These are phyloP conservation scores for Avena eriantha DNA, from an alignment of 176 grass and related monocot species.

Conservation along the genomic window DNA sequence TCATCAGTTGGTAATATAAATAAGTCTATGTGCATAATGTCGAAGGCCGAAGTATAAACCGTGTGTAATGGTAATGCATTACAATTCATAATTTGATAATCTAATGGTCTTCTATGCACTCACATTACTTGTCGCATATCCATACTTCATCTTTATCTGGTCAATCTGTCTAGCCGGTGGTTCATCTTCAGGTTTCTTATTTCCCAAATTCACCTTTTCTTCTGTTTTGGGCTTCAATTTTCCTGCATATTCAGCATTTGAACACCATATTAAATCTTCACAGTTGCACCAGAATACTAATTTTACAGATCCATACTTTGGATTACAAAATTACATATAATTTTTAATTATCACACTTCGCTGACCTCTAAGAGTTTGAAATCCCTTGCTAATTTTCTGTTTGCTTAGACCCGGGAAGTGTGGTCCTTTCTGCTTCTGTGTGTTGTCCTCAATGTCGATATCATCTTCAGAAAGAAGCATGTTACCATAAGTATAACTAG, in stretches of 20 bases:
- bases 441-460: constrained; percentile 81
- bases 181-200: constrained; percentile 64
- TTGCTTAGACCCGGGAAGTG: constrained; percentile 82
- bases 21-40: not conserved
- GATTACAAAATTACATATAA: constrained; percentile 29
- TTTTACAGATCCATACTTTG: constrained; percentile 17
- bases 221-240: constrained; percentile 82
- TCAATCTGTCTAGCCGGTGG: constrained; percentile 60
- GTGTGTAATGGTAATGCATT: not conserved
- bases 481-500: constrained; percentile 25
- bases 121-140: constrained; percentile 80
- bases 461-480: constrained; percentile 70
- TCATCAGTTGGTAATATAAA: not conserved
- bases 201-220: constrained; percentile 61
- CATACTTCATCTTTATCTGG: constrained; percentile 96
- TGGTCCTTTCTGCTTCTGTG: constrained; percentile 76
- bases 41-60: not conserved
- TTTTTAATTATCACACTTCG: constrained; percentile 24
- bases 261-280: constrained; percentile 5
- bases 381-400: constrained; percentile 80
- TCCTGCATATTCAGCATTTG: constrained; percentile 54
- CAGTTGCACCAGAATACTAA: constrained; percentile 36
- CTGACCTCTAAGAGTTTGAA: constrained; percentile 83
- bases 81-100: constrained; percentile 15
- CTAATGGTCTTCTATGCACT: constrained; percentile 39